These are phyloP conservation scores for Asclepias syriaca DNA, from an alignment of 257 asterid species.

Conservation along the genomic window DNA sequence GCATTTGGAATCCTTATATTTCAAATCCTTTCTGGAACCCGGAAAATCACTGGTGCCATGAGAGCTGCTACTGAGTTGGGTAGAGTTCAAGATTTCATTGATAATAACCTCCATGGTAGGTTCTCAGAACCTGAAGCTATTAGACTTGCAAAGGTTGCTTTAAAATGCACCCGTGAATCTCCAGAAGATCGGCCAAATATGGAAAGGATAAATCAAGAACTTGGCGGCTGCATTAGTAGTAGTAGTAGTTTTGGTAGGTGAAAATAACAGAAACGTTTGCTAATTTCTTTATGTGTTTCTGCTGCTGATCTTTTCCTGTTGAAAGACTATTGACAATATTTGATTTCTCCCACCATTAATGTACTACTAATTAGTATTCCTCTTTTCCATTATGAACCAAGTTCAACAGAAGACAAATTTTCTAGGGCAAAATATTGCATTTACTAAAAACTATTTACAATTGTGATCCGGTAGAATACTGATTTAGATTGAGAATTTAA, in stretches of 20 bases:
- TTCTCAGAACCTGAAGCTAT: slow-evolving; percentile 52
- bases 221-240: slow-evolving; percentile 20
- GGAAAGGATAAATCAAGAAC: slow-evolving; percentile 45
- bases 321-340: slow-evolving; percentile 18
- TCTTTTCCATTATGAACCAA: slow-evolving; percentile 2
- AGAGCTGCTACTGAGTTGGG: slow-evolving; percentile 53
- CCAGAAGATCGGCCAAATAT: slow-evolving; percentile 73
- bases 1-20: slow-evolving; percentile 84
- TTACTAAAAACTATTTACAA: slow-evolving; percentile 19
- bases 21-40: slow-evolving; percentile 78
- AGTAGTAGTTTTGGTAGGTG: background rate
- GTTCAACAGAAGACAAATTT: background rate
- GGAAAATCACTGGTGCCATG: slow-evolving; percentile 38
- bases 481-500: background rate
- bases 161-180: slow-evolving; percentile 52
- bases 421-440: background rate
- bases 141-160: slow-evolving; percentile 48
- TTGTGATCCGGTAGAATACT: background rate
- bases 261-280: slow-evolving; percentile 5
- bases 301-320: slow-evolving; percentile 13
- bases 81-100: slow-evolving; percentile 50
- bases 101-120: slow-evolving; percentile 48
- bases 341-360: slow-evolving; percentile 17
- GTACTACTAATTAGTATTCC: background rate
- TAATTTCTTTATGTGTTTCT: slow-evolving; percentile 21